These are phyloP conservation scores for Agarophyton chilense DNA, from an alignment of 23 red algal genomes.

Conservation along the genomic window DNA sequence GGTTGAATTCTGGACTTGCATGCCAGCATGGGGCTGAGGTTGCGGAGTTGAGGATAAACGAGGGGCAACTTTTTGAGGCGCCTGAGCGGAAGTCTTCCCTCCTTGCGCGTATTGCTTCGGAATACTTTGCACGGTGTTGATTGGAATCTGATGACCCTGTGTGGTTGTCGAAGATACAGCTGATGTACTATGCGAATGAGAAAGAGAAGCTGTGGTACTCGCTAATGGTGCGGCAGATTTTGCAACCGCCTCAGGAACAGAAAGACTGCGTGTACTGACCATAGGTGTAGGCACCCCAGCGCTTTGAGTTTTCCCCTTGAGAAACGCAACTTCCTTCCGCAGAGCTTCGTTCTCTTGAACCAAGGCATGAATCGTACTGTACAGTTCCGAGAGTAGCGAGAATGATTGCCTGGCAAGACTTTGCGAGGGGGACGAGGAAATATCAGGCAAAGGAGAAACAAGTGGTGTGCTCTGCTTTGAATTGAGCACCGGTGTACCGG, in stretches of 20 bases:
- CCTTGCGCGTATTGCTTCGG: conserved; percentile 3
- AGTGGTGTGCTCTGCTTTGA: conserved; percentile 35
- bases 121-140: conserved; percentile 10
- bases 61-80: not conserved
- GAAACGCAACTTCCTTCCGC: conserved; percentile 7
- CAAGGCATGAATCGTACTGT: conserved; percentile 47
- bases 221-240: not conserved
- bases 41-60: not conserved
- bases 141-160: not conserved
- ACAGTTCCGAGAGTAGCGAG: conserved; percentile 49
- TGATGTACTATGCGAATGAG: conserved; percentile 11
- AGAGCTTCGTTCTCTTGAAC: conserved; percentile 60
- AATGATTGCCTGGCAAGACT: conserved; percentile 19
- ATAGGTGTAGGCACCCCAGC: not conserved
- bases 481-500: conserved; percentile 5
- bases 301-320: conserved; percentile 4
- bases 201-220: not conserved
- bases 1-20: not conserved
- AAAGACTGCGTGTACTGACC: not conserved
- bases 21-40: not conserved
- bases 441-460: conserved; percentile 32
- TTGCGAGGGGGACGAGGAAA: not conserved
- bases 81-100: not conserved
- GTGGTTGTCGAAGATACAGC: not conserved
- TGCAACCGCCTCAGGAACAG: conserved; percentile 18